Percentiles rank a stretch among this genome's conserved stretches.
phyloP scores from a whole-genome alignment of 768 basidiomycete species.

The Auricularia cornea region DNA sequence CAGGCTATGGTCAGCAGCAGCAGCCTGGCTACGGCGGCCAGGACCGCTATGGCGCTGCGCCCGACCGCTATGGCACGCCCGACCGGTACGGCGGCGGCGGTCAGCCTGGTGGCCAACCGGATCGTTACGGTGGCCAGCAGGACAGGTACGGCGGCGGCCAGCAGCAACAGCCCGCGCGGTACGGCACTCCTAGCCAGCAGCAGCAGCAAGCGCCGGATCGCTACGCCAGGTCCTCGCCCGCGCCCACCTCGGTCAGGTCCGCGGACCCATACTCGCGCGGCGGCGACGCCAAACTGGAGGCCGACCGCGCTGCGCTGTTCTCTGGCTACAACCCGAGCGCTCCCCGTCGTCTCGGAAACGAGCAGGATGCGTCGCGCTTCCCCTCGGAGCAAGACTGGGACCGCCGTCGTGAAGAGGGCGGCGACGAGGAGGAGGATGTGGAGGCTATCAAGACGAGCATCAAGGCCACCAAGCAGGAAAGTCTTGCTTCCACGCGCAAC shows the following conservation, averaged over 20 bases:
- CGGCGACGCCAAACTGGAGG: constrained; percentile 42
- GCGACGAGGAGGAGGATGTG: constrained; percentile 70
- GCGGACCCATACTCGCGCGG: constrained; percentile 64
- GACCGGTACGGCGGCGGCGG: too few species aligned
- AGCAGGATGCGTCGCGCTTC: constrained; percentile 38
- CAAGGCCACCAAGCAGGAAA: constrained; percentile 83
- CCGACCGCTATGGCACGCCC: too few species aligned
- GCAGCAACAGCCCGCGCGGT: background rate
- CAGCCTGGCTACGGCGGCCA: too few species aligned
- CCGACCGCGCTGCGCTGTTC: constrained; percentile 67
- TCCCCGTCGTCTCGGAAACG: constrained; percentile 52
- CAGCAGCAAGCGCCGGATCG: background rate
- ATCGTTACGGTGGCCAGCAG: background rate
- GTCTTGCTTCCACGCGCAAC: constrained; percentile 80
- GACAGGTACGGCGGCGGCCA: background rate
- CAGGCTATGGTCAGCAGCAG: background rate
- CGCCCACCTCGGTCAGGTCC: constrained; percentile 22
- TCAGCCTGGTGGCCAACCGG: too few species aligned
- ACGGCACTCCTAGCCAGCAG: background rate
- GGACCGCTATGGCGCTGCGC: too few species aligned
- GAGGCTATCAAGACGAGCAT: constrained; percentile 95
- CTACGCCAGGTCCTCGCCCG: constrained; percentile 1
- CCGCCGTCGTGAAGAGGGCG: background rate
- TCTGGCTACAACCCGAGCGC: constrained; percentile 61
- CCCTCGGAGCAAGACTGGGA: constrained; percentile 40